phyloP scores from a whole-genome alignment of 345 rosid species.

The Fremontodendron californicum region DNA sequence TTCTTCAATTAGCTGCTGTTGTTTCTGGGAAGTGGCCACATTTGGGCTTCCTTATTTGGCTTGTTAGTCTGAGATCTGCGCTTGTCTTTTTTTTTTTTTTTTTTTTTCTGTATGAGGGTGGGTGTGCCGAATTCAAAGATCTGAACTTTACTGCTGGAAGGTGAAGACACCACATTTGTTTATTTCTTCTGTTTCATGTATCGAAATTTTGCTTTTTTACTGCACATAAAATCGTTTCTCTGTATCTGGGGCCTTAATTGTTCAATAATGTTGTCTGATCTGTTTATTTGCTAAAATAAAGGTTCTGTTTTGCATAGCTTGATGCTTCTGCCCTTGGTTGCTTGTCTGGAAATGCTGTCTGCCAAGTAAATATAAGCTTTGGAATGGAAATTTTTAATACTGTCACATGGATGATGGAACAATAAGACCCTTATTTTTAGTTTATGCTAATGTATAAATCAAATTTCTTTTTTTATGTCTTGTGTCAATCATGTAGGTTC shows the following conservation, averaged over 20 bases:
- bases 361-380: background rate
- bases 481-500: constrained; percentile 32
- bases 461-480: constrained; percentile 14
- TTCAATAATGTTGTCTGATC: constrained; percentile 23
- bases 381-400: background rate
- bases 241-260: constrained; percentile 1
- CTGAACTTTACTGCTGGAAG: constrained; percentile 29
- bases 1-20: constrained; percentile 15
- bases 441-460: constrained; percentile 12
- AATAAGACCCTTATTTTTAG: background rate
- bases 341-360: constrained; percentile 2
- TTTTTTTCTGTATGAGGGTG: constrained; percentile 12
- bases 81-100: background rate
- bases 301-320: background rate
- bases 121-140: constrained; percentile 37
- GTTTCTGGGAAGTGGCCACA: constrained; percentile 28
- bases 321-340: background rate
- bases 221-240: background rate
- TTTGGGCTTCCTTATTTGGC: constrained; percentile 21
- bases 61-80: constrained; percentile 46
- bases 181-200: background rate
- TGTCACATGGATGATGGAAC: background rate
- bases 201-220: background rate
- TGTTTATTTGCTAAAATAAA: constrained; percentile 21
- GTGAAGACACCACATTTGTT: constrained; percentile 4